Evolutionary conservation across 2,329 filamentous ascomycete genomes (phyloP), one percentile per base, ranked within the genome.

Genomic region (Exutisphaerella laricina): DNA sequence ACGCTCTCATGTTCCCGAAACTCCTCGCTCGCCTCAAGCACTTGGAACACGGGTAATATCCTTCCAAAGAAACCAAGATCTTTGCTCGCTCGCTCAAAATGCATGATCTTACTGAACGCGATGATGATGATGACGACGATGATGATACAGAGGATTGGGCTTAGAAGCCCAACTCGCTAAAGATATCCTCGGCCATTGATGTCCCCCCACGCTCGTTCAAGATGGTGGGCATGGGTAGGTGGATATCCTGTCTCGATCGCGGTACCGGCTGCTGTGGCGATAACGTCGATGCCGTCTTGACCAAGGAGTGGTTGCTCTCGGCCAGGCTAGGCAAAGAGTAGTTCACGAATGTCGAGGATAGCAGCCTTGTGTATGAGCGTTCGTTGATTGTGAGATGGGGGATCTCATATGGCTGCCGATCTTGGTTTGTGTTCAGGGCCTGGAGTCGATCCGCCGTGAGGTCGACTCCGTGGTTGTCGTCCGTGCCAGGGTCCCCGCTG

Each of bases 141-240:
- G 31, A 6, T 32, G 33, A 34, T 13, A 13, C 9, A 37, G 21
- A 39, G 39, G 29, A 62, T 60, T 26, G 23, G 12, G 34, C 49
- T 56, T 5, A 45, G 45, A 58, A 63, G 8, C 57, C 57, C 26
- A 63, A 48, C 45, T 63, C 60, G 40, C 45, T 50, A 45, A 60
- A 59, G 20, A 62, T 57, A 5, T 53, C 51, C 9, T 61, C 54
- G 6, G 49, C 47, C 39, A 61, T 45, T 32, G 50, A 53, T 12
- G 25, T 33, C 20, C 41, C 46, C 26, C 49, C 42, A 32, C 44
- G 39, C 25, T 30, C 32, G 26, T 37, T 30, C 34, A 46, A 39
- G 13, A 46, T 26, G n/a, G 32, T 23, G 17, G 33, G 33, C 7
- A 23, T 21, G 6, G 33, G 33, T 22, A 35, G 21, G 18, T 35